A percentile compares a stretch with the other conserved stretches of the same genome.
Evolutionary conservation across 2,329 filamentous ascomycete species (phyloP).

Genomic region (Basipetospora chlamydospora): DNA sequence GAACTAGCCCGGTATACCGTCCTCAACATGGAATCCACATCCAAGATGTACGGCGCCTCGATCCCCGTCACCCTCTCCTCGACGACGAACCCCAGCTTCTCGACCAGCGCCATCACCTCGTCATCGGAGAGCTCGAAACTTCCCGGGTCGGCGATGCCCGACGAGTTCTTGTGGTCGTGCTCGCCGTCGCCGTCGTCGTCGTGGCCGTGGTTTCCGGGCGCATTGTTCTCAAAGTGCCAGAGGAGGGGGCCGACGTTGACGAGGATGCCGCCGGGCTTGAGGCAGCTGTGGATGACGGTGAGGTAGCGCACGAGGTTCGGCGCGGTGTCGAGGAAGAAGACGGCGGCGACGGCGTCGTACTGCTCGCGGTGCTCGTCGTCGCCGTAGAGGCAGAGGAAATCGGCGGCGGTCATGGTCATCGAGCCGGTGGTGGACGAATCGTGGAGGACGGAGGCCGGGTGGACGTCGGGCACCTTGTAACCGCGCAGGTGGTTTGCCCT

Average conservation of each 20-base stretch:
- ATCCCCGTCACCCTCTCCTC: conserved; percentile 44
- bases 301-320: conserved; percentile 87
- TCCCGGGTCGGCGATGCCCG: conserved; percentile 75
- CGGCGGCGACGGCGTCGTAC: conserved; percentile 74
- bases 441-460: conserved; percentile 45
- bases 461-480: conserved; percentile 67
- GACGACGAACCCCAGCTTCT: conserved; percentile 62
- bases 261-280: conserved; percentile 65
- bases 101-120: conserved; percentile 66
- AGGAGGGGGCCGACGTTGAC: conserved; percentile 82
- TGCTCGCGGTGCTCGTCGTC: conserved; percentile 41
- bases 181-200: conserved; percentile 36
- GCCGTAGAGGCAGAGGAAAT: conserved; percentile 80
- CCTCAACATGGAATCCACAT: conserved; percentile 71
- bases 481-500: conserved; percentile 61
- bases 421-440: conserved; percentile 28
- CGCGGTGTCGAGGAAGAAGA: conserved; percentile 96
- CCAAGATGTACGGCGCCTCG: conserved; percentile 77
- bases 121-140: conserved; percentile 83
- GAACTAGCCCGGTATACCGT: conserved; percentile 67
- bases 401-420: conserved; percentile 88
- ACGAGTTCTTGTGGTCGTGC: conserved; percentile 31
- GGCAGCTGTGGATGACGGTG: conserved; percentile 64
- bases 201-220: conserved; percentile 40
- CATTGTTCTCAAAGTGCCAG: conserved; percentile 85